Base-by-base conservation (phyloP, 2,329 filamentous ascomycete genomes). In the Samsoniella hepiali region DNA sequence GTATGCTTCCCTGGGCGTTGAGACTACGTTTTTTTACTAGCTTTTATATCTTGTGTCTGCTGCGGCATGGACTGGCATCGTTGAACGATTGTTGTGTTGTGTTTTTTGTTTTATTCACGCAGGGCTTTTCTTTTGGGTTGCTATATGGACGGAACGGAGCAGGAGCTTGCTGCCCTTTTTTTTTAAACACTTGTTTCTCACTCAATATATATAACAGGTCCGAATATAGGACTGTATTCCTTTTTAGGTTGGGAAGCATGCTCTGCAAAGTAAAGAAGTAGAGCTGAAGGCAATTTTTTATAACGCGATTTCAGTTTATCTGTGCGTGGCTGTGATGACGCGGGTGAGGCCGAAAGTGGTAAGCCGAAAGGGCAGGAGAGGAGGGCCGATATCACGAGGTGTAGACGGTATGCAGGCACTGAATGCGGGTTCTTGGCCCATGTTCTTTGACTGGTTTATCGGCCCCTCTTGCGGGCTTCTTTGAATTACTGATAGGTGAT, bases 41-140 rank as follows among this genome's bases (percentile, higher is more conserved):
- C 3, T 38, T 36, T 38, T 8, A 22, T 22, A 22, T 54, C 31
- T 40, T 40, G 27, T 13, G 15, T 40, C n/a, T 42, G 22, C 36
- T 45, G 54, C 29, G 40, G 54, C 54, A 34, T 57, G 54, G 40
- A 45, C 29, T 31, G 54, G 54, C 54, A 57, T 57, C 54, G 38
- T 57, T 57, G 54, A 57, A 57, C 54, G 40, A 57, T 13, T n/a
- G 6, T 34, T 45, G 27, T 31, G 29, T 44, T 38, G 27, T 2
- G 13, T 31, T 42, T 55, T 40, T 31, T n/a, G 2, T 42, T n/a
- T 55, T 15, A 13, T 55, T 17, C 34, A 36, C 8, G 27, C 9
- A 11, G 29, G 8, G 7, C 10, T 55, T 31, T n/a, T 42, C 8
- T 55, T 55, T 27, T 56, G 5, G 22, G 34, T 31, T 56, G 27